phyloP scores from a whole-genome alignment of 768 basidiomycete species.

The Mycena galopus region DNA sequence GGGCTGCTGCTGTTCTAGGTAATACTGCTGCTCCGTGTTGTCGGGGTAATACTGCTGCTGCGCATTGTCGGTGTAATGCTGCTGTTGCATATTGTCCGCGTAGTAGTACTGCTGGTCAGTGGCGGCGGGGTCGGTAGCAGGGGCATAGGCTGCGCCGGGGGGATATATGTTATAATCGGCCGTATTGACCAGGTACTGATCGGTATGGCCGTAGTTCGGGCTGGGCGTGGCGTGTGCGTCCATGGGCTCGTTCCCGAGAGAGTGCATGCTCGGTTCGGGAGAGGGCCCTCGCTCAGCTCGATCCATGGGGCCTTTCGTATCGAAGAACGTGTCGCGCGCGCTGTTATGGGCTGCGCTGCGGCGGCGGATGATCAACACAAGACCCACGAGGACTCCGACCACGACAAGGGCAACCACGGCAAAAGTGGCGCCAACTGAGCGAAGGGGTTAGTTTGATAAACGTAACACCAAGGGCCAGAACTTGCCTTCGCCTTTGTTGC shows the following conservation, averaged over 20 bases:
- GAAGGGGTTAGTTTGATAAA: neutral
- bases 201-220: conserved; percentile 24
- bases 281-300: conserved; percentile 5
- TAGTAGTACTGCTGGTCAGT: conserved; percentile 18
- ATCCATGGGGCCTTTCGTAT: conserved; percentile 28
- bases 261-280: conserved; percentile 25
- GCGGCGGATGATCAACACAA: conserved; percentile 9
- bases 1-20: neutral
- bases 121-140: neutral
- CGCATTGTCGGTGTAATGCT: neutral
- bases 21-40: neutral
- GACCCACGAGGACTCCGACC: conserved; percentile 11
- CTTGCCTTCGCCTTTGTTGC: conserved; percentile 33
- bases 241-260: conserved; percentile 33
- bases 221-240: conserved; percentile 29
- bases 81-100: neutral
- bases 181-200: conserved; percentile 34
- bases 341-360: conserved; percentile 21
- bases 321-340: conserved; percentile 35
- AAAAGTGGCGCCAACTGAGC: conserved; percentile 33
- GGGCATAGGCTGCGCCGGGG: conserved; percentile 26
- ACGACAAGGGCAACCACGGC: conserved; percentile 27
- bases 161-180: conserved; percentile 33
- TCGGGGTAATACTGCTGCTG: neutral
- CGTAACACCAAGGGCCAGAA: neutral